phyloP scores from a whole-genome alignment of 1,139 yeast species.

The Lodderomyces oxycetoniae region DNA sequence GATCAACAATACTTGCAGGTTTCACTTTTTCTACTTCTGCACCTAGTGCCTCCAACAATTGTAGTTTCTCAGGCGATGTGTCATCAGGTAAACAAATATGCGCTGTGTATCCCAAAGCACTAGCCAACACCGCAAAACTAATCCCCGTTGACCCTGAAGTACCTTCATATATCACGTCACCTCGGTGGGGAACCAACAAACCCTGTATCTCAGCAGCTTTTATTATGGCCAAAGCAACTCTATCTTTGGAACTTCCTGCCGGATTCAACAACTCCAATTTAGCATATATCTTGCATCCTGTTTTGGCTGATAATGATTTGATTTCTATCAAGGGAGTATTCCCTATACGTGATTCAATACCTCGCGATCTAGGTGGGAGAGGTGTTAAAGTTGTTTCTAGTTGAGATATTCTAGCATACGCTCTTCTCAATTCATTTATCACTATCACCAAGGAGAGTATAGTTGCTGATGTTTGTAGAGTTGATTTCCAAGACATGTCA shows the following conservation, averaged over 20 bases:
- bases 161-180: constrained; percentile 81
- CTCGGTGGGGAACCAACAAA: constrained; percentile 47
- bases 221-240: constrained; percentile 86
- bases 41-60: constrained; percentile 66
- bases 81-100: constrained; percentile 96
- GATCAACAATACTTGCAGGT: constrained; percentile 94
- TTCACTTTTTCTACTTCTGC: constrained; percentile 84
- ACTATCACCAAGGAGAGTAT: constrained; percentile 15
- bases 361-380: constrained; percentile 32
- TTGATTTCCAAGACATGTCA: constrained; percentile 12
- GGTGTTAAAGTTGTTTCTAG: constrained; percentile 13
- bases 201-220: constrained; percentile 61
- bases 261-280: constrained; percentile 85
- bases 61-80: constrained; percentile 78
- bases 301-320: constrained; percentile 63
- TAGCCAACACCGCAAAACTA: constrained; percentile 81
- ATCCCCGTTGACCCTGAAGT: constrained; percentile 97
- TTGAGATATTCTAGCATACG: constrained; percentile 1
- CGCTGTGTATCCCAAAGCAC: constrained; percentile 82
- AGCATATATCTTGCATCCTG: constrained; percentile 83
- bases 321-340: constrained; percentile 84
- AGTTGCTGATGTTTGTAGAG: constrained; percentile 17
- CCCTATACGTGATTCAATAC: constrained; percentile 63
- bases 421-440: constrained; percentile 13
- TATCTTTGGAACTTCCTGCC: constrained; percentile 93